A percentile compares a stretch with the other conserved stretches of the same genome.
Conservation (phyloP, 306 rosid genomes). For the Arachis hypogaea region DNA sequence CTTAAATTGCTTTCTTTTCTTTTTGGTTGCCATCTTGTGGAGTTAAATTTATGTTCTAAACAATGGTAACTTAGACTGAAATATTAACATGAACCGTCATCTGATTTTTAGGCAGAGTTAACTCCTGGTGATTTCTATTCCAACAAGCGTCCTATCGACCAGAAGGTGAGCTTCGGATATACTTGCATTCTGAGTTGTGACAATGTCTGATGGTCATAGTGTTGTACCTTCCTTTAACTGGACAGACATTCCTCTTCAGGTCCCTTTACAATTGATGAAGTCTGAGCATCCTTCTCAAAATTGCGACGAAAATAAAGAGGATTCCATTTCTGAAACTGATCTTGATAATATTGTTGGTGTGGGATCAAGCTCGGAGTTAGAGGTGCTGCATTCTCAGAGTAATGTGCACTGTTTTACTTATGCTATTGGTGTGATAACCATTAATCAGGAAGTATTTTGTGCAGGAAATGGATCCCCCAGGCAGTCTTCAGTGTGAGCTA, state of each 20-base stretch:
- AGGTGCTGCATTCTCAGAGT: conserved; percentile 57
- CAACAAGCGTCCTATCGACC: conserved; percentile 73
- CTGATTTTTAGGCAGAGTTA: conserved; percentile 72
- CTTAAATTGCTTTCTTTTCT: neutral
- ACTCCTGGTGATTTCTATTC: conserved; percentile 81
- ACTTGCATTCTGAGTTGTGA: conserved; percentile 1
- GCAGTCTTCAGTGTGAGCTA: conserved; percentile 74
- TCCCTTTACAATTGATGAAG: conserved; percentile 46
- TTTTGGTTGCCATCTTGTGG: conserved; percentile 6
- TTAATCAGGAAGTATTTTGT: conserved; percentile 37
- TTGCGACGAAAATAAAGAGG: conserved; percentile 58
- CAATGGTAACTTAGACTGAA: conserved; percentile 29
- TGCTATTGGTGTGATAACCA: conserved; percentile 34
- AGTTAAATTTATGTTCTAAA: conserved; percentile 24
- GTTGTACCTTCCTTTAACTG: conserved; percentile 43
- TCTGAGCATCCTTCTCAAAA: conserved; percentile 58
- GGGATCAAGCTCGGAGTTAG: conserved; percentile 78
- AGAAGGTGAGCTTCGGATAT: conserved; percentile 46
- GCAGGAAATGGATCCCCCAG: conserved; percentile 92
- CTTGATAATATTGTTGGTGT: conserved; percentile 86
- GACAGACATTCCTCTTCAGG: conserved; percentile 55
- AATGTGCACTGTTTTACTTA: conserved; percentile 26
- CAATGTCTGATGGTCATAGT: conserved; percentile 20
- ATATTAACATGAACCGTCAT: conserved; percentile 27
- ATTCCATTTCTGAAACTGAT: conserved; percentile 70